These are phyloP conservation scores for Heterobasidion parviporum DNA, from an alignment of 1,284 basidiomycete genomes.

Conservation along the genomic window DNA sequence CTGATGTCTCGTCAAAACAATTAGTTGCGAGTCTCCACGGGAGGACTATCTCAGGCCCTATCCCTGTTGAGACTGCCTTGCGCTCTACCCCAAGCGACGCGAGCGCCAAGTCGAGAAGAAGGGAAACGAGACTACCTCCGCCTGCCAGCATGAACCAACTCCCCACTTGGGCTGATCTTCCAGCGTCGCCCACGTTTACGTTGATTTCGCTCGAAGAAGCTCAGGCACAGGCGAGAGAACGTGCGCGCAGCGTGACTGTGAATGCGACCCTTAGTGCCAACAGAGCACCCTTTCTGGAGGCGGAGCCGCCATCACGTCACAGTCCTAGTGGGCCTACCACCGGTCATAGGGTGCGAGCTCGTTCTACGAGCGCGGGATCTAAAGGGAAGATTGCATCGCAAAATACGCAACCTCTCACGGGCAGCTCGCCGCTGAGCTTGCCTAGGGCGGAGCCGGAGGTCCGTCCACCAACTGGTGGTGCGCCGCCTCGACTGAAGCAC, in stretches of 20 bases:
- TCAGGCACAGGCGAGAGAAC: slow-evolving; percentile 47
- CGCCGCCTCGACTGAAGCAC: slow-evolving; percentile 39
- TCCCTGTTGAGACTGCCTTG: slow-evolving; percentile 18
- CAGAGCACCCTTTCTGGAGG: slow-evolving; percentile 10
- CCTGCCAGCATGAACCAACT: slow-evolving; percentile 14
- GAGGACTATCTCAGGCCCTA: slow-evolving; percentile 23
- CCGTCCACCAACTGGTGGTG: neutral
- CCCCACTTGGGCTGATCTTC: slow-evolving; percentile 38
- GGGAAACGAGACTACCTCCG: slow-evolving; percentile 25
- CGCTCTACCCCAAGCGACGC: slow-evolving; percentile 9
- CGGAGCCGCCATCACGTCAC: slow-evolving; percentile 8
- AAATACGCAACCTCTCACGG: neutral
- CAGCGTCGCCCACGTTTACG: slow-evolving; percentile 41
- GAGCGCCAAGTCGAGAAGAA: slow-evolving; percentile 15
- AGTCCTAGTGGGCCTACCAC: slow-evolving; percentile 9
- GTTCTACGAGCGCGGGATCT: slow-evolving; percentile 54
- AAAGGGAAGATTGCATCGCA: slow-evolving; percentile 37
- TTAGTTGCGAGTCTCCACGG: slow-evolving; percentile 11
- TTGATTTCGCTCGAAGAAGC: slow-evolving; percentile 74
- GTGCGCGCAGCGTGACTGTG: slow-evolving; percentile 42
- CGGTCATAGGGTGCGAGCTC: slow-evolving; percentile 30
- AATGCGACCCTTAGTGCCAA: neutral
- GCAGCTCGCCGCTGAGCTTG: slow-evolving; percentile 28
- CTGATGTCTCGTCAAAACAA: slow-evolving; percentile 7
- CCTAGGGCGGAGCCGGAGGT: slow-evolving; percentile 11